Evolutionary conservation across 2,329 filamentous ascomycete species (phyloP).

Genomic region (Bipolaris sorokiniana): DNA sequence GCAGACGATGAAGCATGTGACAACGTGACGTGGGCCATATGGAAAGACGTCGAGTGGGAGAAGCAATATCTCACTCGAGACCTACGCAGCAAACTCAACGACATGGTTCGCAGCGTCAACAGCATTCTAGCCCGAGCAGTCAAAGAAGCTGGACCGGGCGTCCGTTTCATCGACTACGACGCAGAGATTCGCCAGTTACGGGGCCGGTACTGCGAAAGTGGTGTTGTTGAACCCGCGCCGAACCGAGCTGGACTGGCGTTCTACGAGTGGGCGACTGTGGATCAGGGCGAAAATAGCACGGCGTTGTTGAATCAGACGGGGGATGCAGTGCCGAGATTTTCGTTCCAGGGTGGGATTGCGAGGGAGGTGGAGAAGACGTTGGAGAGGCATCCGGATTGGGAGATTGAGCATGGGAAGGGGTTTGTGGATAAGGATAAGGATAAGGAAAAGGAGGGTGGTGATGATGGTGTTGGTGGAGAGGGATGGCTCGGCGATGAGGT

Average conservation of each 20-base stretch:
- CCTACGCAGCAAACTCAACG: constrained; percentile 34
- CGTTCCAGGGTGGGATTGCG: neutral
- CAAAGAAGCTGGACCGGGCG: neutral
- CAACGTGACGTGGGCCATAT: constrained; percentile 41
- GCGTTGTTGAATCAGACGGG: constrained; percentile 23
- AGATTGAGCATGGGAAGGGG: neutral
- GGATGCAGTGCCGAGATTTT: neutral
- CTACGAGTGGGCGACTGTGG: constrained; percentile 43
- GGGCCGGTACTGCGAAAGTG: constrained; percentile 1
- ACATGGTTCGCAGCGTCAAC: constrained; percentile 36
- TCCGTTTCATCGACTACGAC: constrained; percentile 1
- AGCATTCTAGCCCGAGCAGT: constrained; percentile 24
- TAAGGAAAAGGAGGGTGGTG: neutral
- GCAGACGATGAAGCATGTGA: constrained; percentile 32
- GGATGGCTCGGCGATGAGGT: constrained; percentile 21
- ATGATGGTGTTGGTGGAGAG: neutral
- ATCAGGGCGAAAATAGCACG: constrained; percentile 30
- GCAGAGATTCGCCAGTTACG: neutral
- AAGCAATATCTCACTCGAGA: constrained; percentile 38
- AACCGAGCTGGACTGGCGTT: constrained; percentile 36
- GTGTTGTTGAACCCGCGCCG: constrained; percentile 12
- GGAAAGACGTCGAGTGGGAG: constrained; percentile 25
- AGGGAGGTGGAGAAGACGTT: neutral
- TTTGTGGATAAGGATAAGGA: neutral
- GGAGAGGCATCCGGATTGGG: neutral